Conservation (phyloP, 257 asterid species). For the Nicotiana tomentosiformis region DNA sequence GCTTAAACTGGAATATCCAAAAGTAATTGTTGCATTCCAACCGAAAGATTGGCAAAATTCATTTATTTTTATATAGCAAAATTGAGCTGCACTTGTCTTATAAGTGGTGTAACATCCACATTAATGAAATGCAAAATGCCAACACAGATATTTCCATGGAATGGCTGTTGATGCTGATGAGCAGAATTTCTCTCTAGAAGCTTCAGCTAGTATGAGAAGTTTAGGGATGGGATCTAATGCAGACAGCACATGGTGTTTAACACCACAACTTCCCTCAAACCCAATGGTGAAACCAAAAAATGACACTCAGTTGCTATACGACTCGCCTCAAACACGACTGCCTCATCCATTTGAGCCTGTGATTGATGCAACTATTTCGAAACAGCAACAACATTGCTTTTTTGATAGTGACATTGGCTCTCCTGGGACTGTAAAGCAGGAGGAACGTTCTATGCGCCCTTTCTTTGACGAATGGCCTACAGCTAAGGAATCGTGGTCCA, state of each 20-base stretch:
- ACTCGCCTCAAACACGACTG: slow-evolving; percentile 35
- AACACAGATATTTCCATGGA: slow-evolving; percentile 58
- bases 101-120: background rate
- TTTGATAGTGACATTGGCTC: slow-evolving; percentile 48
- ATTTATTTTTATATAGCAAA: too few relatives aligned
- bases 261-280: slow-evolving; percentile 53
- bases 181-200: slow-evolving; percentile 51
- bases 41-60: background rate
- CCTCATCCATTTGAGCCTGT: slow-evolving; percentile 39
- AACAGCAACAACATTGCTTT: slow-evolving; percentile 62
- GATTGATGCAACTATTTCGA: slow-evolving; percentile 35
- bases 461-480: slow-evolving; percentile 94
- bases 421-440: slow-evolving; percentile 45
- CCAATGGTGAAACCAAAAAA: slow-evolving; percentile 41
- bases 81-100: background rate
- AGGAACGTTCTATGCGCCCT: slow-evolving; percentile 64
- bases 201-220: slow-evolving; percentile 39
- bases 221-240: slow-evolving; percentile 51
- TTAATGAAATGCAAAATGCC: background rate
- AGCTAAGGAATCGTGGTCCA: slow-evolving; percentile 73
- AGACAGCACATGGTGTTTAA: slow-evolving; percentile 55
- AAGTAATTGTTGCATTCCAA: background rate
- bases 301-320: slow-evolving; percentile 39
- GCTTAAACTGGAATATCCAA: background rate
- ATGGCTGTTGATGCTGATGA: slow-evolving; percentile 40